Evolutionary conservation across 768 basidiomycete genomes (phyloP), one percentile per base, ranked within the genome.

Genomic region (Naganishia onofrii): DNA sequence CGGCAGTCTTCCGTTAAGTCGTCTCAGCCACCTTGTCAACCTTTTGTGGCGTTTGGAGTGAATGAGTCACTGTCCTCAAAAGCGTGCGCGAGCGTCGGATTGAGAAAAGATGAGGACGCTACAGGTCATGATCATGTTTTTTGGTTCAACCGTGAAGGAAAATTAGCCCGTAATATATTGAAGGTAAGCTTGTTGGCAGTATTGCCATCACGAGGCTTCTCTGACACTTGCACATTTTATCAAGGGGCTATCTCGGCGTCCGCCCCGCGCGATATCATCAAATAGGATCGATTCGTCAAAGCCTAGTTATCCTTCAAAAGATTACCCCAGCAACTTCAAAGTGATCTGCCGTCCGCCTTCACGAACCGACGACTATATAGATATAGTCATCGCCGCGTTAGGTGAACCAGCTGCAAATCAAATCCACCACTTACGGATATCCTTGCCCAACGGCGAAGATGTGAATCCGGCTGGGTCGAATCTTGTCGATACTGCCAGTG

Each of bases 41-140:
- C 60, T 44, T 63, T 63, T 29, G 60, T 63, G 60, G 60, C 60
- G 6, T 63, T 63, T 63, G 60, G 23, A 12, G 60, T 63, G 23
- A 29, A 63, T 13, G 60, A 63, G 19, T n/a, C 42, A 4, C 3
- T 63, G 15, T 63, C 60, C 2, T 6, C 29, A 26, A 26, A 23
- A n/a, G 38, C 23, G 21, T 26, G n/a, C 60, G 26, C 9, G 17
- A 29, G 26, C 15, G 23, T 26, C 3, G 38, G 26, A 63, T 28
- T 26, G 23, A 63, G 48, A 51, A 51, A n/a, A 44, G 38, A 63
- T 15, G 60, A 63, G 19, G 60, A 63, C 38, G 38, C n/a, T 12
- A 42, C 42, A n/a, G 60, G 60, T 1, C 60, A 63, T 28, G 60
- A 63, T 63, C 60, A 63, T 63, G 38, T 63, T 19, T 63, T 63